These are phyloP conservation scores for Bremia lactucae DNA, from an alignment of 352 stramenopile species.

Conservation along the genomic window DNA sequence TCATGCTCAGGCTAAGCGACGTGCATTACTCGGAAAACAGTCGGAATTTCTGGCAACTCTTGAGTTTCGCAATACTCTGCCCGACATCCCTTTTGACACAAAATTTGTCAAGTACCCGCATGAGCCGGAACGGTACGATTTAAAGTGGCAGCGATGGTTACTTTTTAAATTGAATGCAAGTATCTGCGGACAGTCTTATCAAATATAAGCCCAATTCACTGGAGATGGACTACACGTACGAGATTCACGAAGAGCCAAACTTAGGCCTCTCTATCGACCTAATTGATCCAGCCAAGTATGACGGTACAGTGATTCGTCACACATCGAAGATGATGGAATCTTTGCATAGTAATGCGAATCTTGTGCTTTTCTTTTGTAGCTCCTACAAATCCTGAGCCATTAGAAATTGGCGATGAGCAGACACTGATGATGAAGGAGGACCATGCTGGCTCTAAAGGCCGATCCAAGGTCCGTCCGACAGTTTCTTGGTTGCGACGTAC, in stretches of 20 bases:
- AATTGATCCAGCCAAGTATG: slow-evolving; percentile 78
- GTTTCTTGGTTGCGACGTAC: slow-evolving; percentile 77
- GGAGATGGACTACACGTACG: slow-evolving; percentile 79
- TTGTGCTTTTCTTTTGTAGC: slow-evolving; percentile 21
- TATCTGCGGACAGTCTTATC: slow-evolving; percentile 38
- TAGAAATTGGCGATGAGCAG: slow-evolving; percentile 69
- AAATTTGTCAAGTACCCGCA: slow-evolving; percentile 82
- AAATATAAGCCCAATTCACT: slow-evolving; percentile 84
- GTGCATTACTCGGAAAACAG: slow-evolving; percentile 68
- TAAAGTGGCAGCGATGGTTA: neutral
- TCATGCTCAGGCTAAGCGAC: slow-evolving; percentile 74
- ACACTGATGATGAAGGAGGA: slow-evolving; percentile 73
- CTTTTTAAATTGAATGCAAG: neutral
- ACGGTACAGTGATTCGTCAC: slow-evolving; percentile 46
- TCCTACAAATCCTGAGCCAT: slow-evolving; percentile 29
- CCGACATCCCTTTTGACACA: slow-evolving; percentile 76
- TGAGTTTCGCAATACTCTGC: slow-evolving; percentile 76
- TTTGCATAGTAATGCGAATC: neutral
- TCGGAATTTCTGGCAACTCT: slow-evolving; percentile 74
- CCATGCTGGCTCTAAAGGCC: slow-evolving; percentile 29
- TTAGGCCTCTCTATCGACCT: slow-evolving; percentile 71
- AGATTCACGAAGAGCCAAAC: slow-evolving; percentile 77
- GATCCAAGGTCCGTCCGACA: slow-evolving; percentile 52
- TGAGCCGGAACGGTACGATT: slow-evolving; percentile 50
- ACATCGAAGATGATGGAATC: neutral